Evolutionary conservation across 345 rosid genomes (phyloP).

Genomic region (Trapa bicornis): DNA sequence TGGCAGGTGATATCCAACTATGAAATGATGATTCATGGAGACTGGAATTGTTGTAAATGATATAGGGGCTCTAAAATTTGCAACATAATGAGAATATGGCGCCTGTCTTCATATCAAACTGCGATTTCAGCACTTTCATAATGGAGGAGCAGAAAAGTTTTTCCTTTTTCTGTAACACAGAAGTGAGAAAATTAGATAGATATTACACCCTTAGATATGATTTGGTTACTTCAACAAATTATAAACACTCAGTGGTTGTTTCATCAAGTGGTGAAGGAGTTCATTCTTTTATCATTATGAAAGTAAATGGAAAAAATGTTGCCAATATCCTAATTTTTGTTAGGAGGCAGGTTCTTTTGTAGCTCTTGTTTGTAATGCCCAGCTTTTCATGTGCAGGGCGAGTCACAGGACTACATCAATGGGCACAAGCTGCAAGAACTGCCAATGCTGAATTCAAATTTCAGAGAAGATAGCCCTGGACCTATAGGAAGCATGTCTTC

Average conservation of each 20-base stretch:
- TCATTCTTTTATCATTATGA: neutral
- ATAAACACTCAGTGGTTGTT: neutral
- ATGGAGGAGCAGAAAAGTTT: neutral
- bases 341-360: neutral
- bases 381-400: conserved; percentile 43
- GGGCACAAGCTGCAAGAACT: conserved; percentile 87
- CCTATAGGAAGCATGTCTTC: conserved; percentile 88
- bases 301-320: neutral
- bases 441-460: conserved; percentile 73
- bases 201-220: neutral
- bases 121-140: neutral
- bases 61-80: neutral
- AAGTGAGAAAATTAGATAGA: neutral
- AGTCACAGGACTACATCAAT: conserved; percentile 82
- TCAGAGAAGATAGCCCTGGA: conserved; percentile 92
- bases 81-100: neutral
- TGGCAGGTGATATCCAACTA: neutral
- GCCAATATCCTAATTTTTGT: neutral
- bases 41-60: neutral
- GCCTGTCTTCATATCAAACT: neutral
- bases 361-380: neutral
- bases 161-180: neutral
- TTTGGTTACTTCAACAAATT: neutral
- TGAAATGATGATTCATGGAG: neutral
- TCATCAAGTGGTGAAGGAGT: neutral